These are phyloP conservation scores for Aegilops tauschii DNA, from an alignment of 176 grass and related monocot genomes.

Conservation along the genomic window DNA sequence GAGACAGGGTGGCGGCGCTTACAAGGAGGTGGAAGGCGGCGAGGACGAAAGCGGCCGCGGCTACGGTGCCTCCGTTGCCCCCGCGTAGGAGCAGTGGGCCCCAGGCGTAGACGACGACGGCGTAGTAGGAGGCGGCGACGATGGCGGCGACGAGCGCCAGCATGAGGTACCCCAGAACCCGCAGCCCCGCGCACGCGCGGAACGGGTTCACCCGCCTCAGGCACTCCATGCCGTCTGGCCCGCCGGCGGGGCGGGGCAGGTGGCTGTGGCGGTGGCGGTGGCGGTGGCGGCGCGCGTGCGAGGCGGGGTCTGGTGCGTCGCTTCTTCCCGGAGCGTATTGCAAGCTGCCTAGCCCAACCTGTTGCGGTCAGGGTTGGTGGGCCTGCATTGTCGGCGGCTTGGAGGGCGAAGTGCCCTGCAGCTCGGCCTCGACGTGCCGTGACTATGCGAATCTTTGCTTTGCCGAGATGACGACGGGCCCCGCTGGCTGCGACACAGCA, in stretches of 20 bases:
- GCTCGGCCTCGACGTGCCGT: not conserved
- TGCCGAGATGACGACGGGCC: not conserved
- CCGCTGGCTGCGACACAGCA: not conserved
- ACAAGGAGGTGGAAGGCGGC: slow-evolving; percentile 72
- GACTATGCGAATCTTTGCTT: not conserved
- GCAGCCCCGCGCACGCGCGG: slow-evolving; percentile 48
- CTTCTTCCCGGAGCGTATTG: not conserved
- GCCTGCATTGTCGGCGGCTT: not conserved
- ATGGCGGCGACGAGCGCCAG: slow-evolving; percentile 61
- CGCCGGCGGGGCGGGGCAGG: not conserved
- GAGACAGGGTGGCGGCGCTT: not conserved
- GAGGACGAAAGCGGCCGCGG: slow-evolving; percentile 39
- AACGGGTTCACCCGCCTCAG: slow-evolving; percentile 60
- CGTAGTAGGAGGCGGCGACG: slow-evolving; percentile 71
- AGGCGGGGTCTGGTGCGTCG: not conserved
- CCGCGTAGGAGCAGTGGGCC: slow-evolving; percentile 47
- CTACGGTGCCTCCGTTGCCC: slow-evolving; percentile 11
- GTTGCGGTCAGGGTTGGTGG: not conserved
- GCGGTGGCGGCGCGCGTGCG: slow-evolving; percentile 11
- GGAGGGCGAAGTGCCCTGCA: too few relatives aligned
- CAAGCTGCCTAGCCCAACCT: not conserved
- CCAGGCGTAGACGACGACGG: slow-evolving; percentile 69
- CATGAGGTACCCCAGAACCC: slow-evolving; percentile 73
- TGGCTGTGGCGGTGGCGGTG: not conserved
- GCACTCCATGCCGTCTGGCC: slow-evolving; percentile 47